phyloP scores from a whole-genome alignment of 163 green algal genomes.

The Prototheca wickerhamii region DNA sequence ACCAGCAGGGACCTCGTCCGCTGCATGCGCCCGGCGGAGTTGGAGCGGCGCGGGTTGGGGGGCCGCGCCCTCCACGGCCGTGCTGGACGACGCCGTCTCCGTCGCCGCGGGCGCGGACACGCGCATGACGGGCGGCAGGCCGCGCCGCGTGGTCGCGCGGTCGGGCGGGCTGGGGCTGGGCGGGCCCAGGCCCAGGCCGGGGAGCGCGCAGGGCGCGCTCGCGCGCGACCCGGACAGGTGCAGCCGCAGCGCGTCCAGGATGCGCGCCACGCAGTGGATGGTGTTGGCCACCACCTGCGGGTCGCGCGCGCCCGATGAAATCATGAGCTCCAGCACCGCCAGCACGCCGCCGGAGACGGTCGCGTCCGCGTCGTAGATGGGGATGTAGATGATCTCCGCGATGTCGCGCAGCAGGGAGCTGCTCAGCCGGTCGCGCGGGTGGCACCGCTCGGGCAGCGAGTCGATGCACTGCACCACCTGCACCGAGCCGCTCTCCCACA shows the following conservation, averaged over 20 bases:
- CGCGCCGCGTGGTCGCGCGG: background rate
- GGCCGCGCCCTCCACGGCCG: background rate
- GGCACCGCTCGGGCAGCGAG: slow-evolving; percentile 35
- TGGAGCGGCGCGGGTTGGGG: background rate
- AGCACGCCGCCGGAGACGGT: slow-evolving; percentile 15
- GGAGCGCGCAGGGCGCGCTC: background rate
- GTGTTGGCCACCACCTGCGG: slow-evolving; percentile 29
- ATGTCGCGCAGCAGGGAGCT: background rate
- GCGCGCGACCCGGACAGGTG: background rate
- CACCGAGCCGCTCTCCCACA: slow-evolving; percentile 46
- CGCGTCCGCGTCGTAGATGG: slow-evolving; percentile 20
- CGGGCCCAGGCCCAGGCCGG: background rate
- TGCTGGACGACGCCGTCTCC: background rate
- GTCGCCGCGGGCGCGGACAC: background rate
- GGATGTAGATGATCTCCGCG: slow-evolving; percentile 28
- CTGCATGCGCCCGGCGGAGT: background rate
- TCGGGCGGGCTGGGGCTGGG: background rate
- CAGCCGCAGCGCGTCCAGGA: slow-evolving; percentile 18
- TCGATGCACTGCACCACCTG: slow-evolving; percentile 52
- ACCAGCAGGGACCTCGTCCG: background rate
- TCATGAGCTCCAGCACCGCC: slow-evolving; percentile 31
- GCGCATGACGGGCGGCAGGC: background rate
- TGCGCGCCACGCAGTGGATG: slow-evolving; percentile 15
- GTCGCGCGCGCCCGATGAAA: slow-evolving; percentile 9
- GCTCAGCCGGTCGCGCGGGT: slow-evolving; percentile 40